A percentile compares a stretch with the other conserved stretches of the same genome.
These are phyloP conservation scores for Diaporthe ampelina DNA, from an alignment of 2,329 filamentous ascomycete species.

Conservation along the genomic window DNA sequence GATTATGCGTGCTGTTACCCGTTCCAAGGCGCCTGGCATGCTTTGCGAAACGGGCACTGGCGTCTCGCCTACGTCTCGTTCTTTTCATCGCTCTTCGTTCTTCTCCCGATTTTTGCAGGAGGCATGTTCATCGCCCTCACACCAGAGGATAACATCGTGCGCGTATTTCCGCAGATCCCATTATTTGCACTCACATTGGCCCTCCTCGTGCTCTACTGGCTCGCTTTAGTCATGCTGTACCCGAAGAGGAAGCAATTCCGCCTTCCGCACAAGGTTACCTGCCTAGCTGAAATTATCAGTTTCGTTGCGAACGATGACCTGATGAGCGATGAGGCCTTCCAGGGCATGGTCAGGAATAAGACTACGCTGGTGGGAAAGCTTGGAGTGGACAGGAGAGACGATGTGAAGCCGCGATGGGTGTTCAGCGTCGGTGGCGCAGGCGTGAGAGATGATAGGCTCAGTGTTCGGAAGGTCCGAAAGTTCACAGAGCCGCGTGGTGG, in stretches of 20 bases:
- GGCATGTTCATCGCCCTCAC: slow-evolving; percentile 83
- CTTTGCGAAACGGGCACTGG: slow-evolving; percentile 73
- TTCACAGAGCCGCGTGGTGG: slow-evolving; percentile 58
- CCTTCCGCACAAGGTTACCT: slow-evolving; percentile 80
- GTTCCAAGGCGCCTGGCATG: slow-evolving; percentile 69
- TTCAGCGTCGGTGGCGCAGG: slow-evolving; percentile 58
- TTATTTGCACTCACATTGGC: slow-evolving; percentile 81
- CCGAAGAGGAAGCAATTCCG: slow-evolving; percentile 72
- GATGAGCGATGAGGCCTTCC: slow-evolving; percentile 80
- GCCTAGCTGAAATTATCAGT: slow-evolving; percentile 81
- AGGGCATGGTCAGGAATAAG: slow-evolving; percentile 72
- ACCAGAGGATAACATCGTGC: slow-evolving; percentile 62
- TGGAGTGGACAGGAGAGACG: slow-evolving; percentile 64
- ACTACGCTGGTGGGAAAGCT: slow-evolving; percentile 78
- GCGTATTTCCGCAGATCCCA: slow-evolving; percentile 80
- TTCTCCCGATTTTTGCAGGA: slow-evolving; percentile 77
- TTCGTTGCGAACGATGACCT: slow-evolving; percentile 82
- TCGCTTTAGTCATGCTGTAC: slow-evolving; percentile 73
- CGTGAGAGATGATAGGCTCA: slow-evolving; percentile 54
- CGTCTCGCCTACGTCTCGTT: slow-evolving; percentile 74
- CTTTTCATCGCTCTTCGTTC: slow-evolving; percentile 69
- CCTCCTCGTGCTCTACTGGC: slow-evolving; percentile 78
- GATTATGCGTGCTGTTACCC: slow-evolving; percentile 80
- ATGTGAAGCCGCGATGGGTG: slow-evolving; percentile 66
- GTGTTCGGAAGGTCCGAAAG: slow-evolving; percentile 59